Conservation (phyloP, 495 filamentous ascomycete genomes). For the Trichocladium uniseriatum region DNA sequence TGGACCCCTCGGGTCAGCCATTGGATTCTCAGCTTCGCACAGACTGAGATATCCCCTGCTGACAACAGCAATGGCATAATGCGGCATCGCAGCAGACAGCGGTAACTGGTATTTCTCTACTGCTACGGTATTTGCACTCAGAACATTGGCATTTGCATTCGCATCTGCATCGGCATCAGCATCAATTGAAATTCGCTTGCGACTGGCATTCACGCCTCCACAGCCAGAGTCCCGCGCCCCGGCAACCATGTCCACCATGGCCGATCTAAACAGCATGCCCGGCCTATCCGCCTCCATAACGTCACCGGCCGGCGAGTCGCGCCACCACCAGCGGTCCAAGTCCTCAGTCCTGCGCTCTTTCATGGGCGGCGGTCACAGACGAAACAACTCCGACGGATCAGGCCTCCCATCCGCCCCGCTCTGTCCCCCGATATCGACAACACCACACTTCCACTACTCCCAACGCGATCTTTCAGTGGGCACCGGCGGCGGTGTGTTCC, state of each 20-base stretch:
- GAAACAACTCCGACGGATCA: constrained; percentile 40
- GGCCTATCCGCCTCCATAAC: not conserved
- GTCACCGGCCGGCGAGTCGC: not conserved
- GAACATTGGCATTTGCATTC: constrained; percentile 13
- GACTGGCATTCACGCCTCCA: not conserved
- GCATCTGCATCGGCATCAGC: constrained; percentile 2
- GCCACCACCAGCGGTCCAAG: constrained; percentile 40
- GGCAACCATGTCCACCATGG: constrained; percentile 12
- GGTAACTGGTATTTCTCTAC: not conserved
- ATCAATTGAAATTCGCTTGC: constrained; percentile 1
- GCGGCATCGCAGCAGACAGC: constrained; percentile 5
- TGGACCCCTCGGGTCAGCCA: not conserved
- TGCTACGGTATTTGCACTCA: not conserved
- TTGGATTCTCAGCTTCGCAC: not conserved
- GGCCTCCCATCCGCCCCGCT: constrained; percentile 25
- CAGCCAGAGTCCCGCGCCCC: not conserved
- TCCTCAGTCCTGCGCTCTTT: constrained; percentile 51
- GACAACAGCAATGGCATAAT: constrained; percentile 14
- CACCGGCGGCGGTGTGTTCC: constrained; percentile 10
- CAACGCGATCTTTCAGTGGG: constrained; percentile 4
- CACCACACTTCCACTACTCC: constrained; percentile 8
- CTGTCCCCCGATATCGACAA: constrained; percentile 17
- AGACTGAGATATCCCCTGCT: not conserved
- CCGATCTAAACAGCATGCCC: constrained; percentile 9
- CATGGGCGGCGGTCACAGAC: constrained; percentile 37